A percentile compares a stretch with the other conserved stretches of the same genome.
Evolutionary conservation across 1,139 yeast species (phyloP).

Genomic region (Blastobotrys persicus): DNA sequence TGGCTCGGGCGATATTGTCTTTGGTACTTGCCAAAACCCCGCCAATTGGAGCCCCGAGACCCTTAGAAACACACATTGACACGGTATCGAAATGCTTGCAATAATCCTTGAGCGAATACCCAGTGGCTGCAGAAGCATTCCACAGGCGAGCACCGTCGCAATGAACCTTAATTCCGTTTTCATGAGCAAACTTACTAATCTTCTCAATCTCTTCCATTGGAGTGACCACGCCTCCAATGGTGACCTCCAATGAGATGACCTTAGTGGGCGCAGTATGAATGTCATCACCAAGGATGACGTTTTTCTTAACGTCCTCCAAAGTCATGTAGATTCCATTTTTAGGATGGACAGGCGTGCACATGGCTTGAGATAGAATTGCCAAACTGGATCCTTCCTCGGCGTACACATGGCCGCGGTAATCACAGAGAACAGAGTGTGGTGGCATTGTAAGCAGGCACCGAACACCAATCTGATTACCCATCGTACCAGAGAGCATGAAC

Average conservation of each 20-base stretch:
- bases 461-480: slow-evolving; percentile 81
- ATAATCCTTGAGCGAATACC: slow-evolving; percentile 63
- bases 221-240: slow-evolving; percentile 72
- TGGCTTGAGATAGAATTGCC: slow-evolving; percentile 82
- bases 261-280: slow-evolving; percentile 88
- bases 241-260: slow-evolving; percentile 78
- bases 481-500: slow-evolving; percentile 82
- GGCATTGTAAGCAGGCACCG: slow-evolving; percentile 77
- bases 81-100: slow-evolving; percentile 79
- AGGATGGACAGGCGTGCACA: slow-evolving; percentile 80
- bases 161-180: slow-evolving; percentile 62
- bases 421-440: slow-evolving; percentile 78
- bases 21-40: slow-evolving; percentile 72
- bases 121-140: slow-evolving; percentile 79
- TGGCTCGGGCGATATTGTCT: slow-evolving; percentile 63
- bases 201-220: slow-evolving; percentile 77
- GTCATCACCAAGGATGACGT: slow-evolving; percentile 70
- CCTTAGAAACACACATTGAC: slow-evolving; percentile 81
- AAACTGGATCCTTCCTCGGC: slow-evolving; percentile 87
- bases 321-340: slow-evolving; percentile 70
- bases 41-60: slow-evolving; percentile 91
- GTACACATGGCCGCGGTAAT: slow-evolving; percentile 77
- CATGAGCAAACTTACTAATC: slow-evolving; percentile 67
- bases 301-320: slow-evolving; percentile 64
- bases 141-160: slow-evolving; percentile 91